Evolutionary conservation across 257 asterid species (phyloP).

Genomic region (Cinchona pubescens): DNA sequence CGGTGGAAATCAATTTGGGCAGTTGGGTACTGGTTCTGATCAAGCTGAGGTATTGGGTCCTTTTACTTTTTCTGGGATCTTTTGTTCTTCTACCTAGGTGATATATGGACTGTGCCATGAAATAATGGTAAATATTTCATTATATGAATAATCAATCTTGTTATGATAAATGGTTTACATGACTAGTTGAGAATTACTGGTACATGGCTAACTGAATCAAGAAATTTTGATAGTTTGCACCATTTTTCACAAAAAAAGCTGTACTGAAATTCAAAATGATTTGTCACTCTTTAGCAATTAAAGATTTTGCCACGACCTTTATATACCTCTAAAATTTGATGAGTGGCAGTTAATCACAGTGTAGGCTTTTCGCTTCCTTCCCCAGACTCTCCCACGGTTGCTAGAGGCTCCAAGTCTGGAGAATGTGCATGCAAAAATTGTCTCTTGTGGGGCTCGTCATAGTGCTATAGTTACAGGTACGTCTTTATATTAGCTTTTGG

Average conservation of each 20-base stretch:
- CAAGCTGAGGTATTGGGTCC: conserved; percentile 73
- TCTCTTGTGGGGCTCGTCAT: conserved; percentile 99
- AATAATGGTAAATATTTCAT: not conserved
- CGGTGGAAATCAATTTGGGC: conserved; percentile 99
- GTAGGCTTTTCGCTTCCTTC: not conserved
- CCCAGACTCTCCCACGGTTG: conserved; percentile 84
- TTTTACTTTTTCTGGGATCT: not conserved
- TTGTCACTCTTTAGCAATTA: not conserved
- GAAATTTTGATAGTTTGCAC: not conserved
- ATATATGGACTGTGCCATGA: not conserved
- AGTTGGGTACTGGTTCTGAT: conserved; percentile 89
- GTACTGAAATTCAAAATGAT: not conserved
- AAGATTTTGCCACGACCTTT: conserved; percentile 5
- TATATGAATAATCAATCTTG: too few relatives aligned
- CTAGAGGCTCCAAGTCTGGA: conserved; percentile 84
- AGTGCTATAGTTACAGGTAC: conserved; percentile 75
- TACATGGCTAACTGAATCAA: not conserved
- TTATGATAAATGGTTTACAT: not conserved
- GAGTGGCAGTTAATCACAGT: not conserved
- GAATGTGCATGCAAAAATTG: conserved; percentile 62
- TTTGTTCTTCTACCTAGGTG: not conserved
- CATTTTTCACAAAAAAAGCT: not conserved
- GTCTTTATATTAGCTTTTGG: conserved; percentile 3
- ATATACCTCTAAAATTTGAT: not conserved
- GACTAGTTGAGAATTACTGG: too few relatives aligned